A percentile compares a stretch with the other conserved stretches of the same genome.
phyloP scores from a whole-genome alignment of 116 monocot genomes.

The Posidonia oceanica region DNA sequence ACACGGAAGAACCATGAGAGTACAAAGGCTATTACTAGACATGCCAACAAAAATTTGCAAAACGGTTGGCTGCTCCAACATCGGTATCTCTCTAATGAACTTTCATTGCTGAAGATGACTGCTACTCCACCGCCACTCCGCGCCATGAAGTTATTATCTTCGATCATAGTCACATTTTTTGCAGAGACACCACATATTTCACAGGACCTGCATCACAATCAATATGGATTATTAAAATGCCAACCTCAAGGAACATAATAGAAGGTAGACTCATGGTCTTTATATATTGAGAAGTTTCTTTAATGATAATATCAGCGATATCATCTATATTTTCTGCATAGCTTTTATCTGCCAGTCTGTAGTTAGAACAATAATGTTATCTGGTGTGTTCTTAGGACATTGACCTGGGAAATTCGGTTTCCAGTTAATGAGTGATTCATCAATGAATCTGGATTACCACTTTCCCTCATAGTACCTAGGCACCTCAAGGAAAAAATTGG shows the following conservation, averaged over 20 bases:
- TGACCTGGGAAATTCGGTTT: too few species aligned
- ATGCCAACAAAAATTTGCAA: slow-evolving; percentile 54
- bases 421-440: too few species aligned
- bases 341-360: too few species aligned
- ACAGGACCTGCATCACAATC: slow-evolving; percentile 28
- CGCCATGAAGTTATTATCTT: slow-evolving; percentile 26
- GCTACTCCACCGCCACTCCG: slow-evolving; percentile 17
- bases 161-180: slow-evolving; percentile 41
- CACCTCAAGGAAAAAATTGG: too few species aligned
- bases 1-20: slow-evolving; percentile 67
- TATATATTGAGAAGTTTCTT: too few species aligned
- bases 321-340: too few species aligned
- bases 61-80: slow-evolving; percentile 43
- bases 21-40: slow-evolving; percentile 53
- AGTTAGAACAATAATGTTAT: too few species aligned
- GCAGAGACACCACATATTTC: slow-evolving; percentile 54
- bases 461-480: too few species aligned
- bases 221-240: not conserved
- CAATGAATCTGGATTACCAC: too few species aligned
- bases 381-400: too few species aligned
- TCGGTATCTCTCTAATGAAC: slow-evolving; percentile 12
- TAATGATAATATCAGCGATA: too few species aligned
- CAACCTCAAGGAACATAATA: not conserved
- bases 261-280: too few species aligned
- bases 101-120: not conserved